phyloP scores from a whole-genome alignment of 495 filamentous ascomycete genomes.

The Apiosordaria backusii region DNA sequence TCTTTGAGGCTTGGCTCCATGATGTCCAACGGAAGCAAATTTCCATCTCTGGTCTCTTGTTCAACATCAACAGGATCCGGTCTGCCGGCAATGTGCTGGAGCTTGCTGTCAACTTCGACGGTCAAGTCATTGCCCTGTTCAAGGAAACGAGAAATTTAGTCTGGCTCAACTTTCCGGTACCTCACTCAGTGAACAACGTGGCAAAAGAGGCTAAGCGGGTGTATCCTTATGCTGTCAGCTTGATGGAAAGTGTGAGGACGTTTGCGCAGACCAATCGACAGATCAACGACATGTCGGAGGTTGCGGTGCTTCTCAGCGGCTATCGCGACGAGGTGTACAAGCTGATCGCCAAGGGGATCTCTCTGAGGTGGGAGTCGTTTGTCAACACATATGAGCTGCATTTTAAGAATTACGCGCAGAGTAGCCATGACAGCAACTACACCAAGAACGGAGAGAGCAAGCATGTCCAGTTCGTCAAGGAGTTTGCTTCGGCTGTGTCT shows the following conservation, averaged over 20 bases:
- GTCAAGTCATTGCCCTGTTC: constrained; percentile 93
- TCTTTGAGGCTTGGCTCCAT: constrained; percentile 91
- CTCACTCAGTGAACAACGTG: constrained; percentile 88
- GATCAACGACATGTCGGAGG: constrained; percentile 78
- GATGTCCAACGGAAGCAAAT: constrained; percentile 84
- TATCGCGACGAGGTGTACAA: constrained; percentile 83
- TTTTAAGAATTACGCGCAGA: constrained; percentile 59
- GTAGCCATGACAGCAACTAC: constrained; percentile 57
- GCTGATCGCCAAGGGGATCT: constrained; percentile 79
- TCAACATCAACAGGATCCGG: constrained; percentile 82
- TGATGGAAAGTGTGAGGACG: constrained; percentile 96
- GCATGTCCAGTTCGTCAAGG: constrained; percentile 92
- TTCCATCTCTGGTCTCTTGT: constrained; percentile 85
- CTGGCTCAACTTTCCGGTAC: constrained; percentile 89
- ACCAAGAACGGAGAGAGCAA: constrained; percentile 72
- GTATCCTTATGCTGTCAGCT: constrained; percentile 92
- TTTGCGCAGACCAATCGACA: constrained; percentile 79
- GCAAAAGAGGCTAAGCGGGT: constrained; percentile 96
- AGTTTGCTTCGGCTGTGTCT: constrained; percentile 81
- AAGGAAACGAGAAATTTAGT: constrained; percentile 97
- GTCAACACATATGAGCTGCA: constrained; percentile 93
- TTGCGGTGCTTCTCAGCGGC: constrained; percentile 79
- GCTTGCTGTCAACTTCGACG: constrained; percentile 91
- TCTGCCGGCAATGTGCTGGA: constrained; percentile 82
- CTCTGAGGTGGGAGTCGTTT: constrained; percentile 93